Evolutionary conservation across 129 eudicot species (phyloP).

Genomic region (Chrysanthemum lavandulifolium): DNA sequence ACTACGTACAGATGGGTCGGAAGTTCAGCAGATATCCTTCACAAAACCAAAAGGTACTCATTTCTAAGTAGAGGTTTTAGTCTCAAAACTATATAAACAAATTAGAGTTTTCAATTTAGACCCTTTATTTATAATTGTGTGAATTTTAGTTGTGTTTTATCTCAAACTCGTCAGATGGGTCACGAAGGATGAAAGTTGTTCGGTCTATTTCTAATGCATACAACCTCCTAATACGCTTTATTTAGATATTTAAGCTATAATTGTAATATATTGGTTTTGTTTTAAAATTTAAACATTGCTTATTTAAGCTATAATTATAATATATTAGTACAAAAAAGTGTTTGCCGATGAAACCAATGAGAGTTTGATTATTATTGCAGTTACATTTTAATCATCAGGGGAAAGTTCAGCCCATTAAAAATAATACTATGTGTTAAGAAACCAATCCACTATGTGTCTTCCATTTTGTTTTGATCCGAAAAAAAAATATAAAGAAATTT

Average conservation of each 20-base stretch:
- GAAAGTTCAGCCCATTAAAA: too few species aligned
- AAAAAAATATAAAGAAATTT: too few species aligned
- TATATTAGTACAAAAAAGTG: not conserved
- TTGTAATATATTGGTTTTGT: not conserved
- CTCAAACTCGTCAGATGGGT: not conserved
- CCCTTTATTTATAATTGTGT: not conserved
- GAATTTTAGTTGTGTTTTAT: not conserved
- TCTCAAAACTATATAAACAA: not conserved
- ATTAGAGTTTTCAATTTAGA: not conserved
- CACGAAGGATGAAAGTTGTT: too few species aligned
- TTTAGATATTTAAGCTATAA: not conserved
- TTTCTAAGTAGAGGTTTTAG: constrained; percentile 7
- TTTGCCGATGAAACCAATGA: not conserved
- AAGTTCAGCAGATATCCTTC: constrained; percentile 26
- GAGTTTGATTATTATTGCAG: too few species aligned
- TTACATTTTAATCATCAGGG: too few species aligned
- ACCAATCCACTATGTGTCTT: too few species aligned
- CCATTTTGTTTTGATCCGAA: too few species aligned
- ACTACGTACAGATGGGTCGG: constrained; percentile 22
- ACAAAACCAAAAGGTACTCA: constrained; percentile 44
- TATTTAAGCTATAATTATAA: not conserved
- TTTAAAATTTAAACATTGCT: too few species aligned
- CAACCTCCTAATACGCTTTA: not conserved
- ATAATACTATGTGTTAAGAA: too few species aligned
- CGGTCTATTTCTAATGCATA: too few species aligned